Base-by-base conservation (phyloP, 805 yeast species). In the Wickerhamomyces alni region DNA sequence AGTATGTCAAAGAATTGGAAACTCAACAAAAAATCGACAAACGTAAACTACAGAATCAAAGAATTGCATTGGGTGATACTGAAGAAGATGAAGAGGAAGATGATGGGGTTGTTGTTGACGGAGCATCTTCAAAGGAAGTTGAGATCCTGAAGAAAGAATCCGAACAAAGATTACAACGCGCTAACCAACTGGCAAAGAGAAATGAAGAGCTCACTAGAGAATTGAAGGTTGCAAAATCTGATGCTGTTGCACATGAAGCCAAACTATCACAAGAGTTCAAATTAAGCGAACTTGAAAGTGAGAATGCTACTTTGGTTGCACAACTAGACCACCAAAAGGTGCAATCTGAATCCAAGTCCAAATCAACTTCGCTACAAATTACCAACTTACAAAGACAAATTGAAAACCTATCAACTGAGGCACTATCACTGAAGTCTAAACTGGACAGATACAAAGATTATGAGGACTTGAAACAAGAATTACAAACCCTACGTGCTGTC, bases 381-480 rank as follows among this genome's bases (percentile, higher is more conserved):
- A 44, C 45, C 5, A 54, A 52, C 5, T 43, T 59, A 26, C 48
- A 53, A 2, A 60, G 64, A 27, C 65, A 67, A 35, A 43, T 67
- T 4, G 70, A 69, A 2, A 44, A 62, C 8, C 52, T 67, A 9
- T 58, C 65, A 19, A 61, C 74, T 17, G 87, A 82, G 55, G 58
- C 75, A 19, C 66, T 65, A 9, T 55, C 58, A 5, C 63, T 84
- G 47, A 75, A 74, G 51, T 62, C 63, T 19, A 72, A 74, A 40
- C 54, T 82, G 33, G 63, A 64, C 3, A 58, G 65, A 25, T 75
- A 78, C 37, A 62, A 70, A 2, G 96, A 88, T 55, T 88, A 89
- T 59, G 88, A 84, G 38, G 88, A 86, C 45, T 57, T 88, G 35
- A 87, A 87, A 57, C 74, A 76, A 36, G 96, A 89, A 52, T 65